Evolutionary conservation across 768 basidiomycete genomes (phyloP), one percentile per base, ranked within the genome.

Genomic region (Nevesoporus exiguus): DNA sequence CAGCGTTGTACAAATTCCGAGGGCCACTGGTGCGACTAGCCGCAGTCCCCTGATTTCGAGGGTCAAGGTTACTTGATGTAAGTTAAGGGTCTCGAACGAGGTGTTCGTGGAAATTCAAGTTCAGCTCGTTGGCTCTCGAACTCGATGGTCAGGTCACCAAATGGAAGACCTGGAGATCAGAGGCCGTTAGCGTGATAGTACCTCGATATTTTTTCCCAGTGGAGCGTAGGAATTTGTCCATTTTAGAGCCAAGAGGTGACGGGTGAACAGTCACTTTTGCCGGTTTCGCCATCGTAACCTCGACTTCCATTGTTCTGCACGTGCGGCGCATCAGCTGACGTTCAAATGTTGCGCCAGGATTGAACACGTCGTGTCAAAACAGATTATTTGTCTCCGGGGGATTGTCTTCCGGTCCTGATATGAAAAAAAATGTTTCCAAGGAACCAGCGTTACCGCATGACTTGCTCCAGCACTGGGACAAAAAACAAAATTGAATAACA

Each of bases 271-370:
- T 47, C 56, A 60, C 56, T 60, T 61, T 66, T 53, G 22, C 58
- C 56, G 36, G 61, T 68, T 66, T 70, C 31, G 57, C 54, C 51
- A 57, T 42, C 64, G 62, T 53, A 64, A 60, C 55, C 45, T 57
- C 45, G 1, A 31, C 68, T 70, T 70, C 68, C 68, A 70, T 70
- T 70, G 61, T 61, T 56, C 57, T 47, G 53, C 70, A 71, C 66
- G 62, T 68, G 61, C 17, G 25, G 55, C 59, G 59, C 60, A 62
- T 62, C 70, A 66, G 55, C 50, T 56, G 63, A 68, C 41, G 45
- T 40, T 44, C 53, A 56, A 61, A 60, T n/a, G 50, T 52, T 62
- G 58, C 45, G 49, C 59, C 46, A 60, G 57, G 64, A 55, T 34
- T 52, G 60, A 59, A 52, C 21, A 56, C 58, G 55, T 52, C 44